phyloP scores from a whole-genome alignment of 495 filamentous ascomycete species.

The Penicillium goetzii region DNA sequence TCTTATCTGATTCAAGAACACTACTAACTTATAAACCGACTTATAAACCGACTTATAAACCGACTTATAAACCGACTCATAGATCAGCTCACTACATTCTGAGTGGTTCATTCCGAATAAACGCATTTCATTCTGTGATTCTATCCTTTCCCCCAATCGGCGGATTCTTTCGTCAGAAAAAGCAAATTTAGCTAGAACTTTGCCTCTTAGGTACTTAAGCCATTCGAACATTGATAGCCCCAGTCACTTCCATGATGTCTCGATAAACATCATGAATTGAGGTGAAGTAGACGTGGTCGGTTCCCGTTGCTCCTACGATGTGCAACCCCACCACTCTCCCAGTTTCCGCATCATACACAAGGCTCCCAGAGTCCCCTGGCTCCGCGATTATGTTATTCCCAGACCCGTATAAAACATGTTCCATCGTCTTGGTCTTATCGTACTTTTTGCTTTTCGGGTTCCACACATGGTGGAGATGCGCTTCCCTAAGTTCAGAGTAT shows the following conservation, averaged over 20 bases:
- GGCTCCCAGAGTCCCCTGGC: conserved; percentile 1
- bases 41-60: too few relatives aligned
- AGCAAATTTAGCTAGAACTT: too few relatives aligned
- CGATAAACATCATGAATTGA: not conserved
- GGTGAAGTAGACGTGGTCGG: not conserved
- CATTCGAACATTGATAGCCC: conserved; percentile 1
- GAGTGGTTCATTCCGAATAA: too few relatives aligned
- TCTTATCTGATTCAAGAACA: too few relatives aligned
- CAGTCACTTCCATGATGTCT: conserved; percentile 3
- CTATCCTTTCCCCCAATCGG: too few relatives aligned
- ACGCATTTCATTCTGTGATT: too few relatives aligned
- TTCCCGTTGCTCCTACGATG: not conserved
- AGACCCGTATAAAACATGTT: not conserved
- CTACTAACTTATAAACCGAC: too few relatives aligned
- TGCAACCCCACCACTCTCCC: not conserved
- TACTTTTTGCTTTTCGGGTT: not conserved
- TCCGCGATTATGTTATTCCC: not conserved
- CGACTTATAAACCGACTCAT: too few relatives aligned
- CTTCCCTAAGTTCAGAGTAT: not conserved
- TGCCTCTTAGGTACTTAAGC: too few relatives aligned
- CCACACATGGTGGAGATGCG: not conserved
- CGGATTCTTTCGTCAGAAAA: too few relatives aligned
- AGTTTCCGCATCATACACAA: not conserved
- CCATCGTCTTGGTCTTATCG: not conserved
- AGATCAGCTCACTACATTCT: too few relatives aligned